phyloP scores from a whole-genome alignment of 2,329 filamentous ascomycete genomes.

The Zalaria obscura region DNA sequence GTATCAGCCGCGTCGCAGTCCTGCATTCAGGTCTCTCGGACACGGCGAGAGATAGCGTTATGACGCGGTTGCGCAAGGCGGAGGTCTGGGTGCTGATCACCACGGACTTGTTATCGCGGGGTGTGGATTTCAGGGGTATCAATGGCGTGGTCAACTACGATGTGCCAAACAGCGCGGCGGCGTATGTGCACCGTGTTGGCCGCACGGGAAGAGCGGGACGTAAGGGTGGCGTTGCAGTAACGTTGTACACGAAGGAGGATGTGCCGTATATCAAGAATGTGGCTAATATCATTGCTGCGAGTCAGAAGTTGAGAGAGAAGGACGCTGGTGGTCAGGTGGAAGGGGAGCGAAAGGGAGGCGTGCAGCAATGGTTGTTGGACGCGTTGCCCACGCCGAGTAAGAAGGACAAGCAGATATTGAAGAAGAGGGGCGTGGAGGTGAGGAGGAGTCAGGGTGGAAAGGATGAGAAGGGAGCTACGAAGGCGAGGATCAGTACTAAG shows the following conservation, averaged over 20 bases:
- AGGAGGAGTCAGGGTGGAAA: slow-evolving; percentile 34
- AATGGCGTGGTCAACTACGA: slow-evolving; percentile 98
- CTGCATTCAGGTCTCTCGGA: slow-evolving; percentile 79
- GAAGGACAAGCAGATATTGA: slow-evolving; percentile 69
- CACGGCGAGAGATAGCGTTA: slow-evolving; percentile 59
- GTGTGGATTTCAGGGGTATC: slow-evolving; percentile 87
- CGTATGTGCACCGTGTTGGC: slow-evolving; percentile 87
- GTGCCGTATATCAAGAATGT: slow-evolving; percentile 81
- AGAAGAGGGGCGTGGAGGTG: slow-evolving; percentile 66
- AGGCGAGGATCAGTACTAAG: slow-evolving; percentile 67
- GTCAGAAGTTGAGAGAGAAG: slow-evolving; percentile 51
- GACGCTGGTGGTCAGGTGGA: slow-evolving; percentile 8
- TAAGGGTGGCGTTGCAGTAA: slow-evolving; percentile 78
- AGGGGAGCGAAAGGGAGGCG: slow-evolving; percentile 29
- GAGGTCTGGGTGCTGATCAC: slow-evolving; percentile 96
- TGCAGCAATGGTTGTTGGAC: slow-evolving; percentile 79
- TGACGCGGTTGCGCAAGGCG: slow-evolving; percentile 78
- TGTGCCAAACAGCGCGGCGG: slow-evolving; percentile 77
- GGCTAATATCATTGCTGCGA: slow-evolving; percentile 78
- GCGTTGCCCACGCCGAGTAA: slow-evolving; percentile 74
- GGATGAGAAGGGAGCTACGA: slow-evolving; percentile 27
- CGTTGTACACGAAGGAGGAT: slow-evolving; percentile 91
- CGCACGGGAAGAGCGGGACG: slow-evolving; percentile 80
- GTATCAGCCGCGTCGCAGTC: slow-evolving; percentile 70
- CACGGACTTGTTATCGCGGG: slow-evolving; percentile 81